Base-by-base conservation (phyloP, 164 flowering plant species). In the Aristolochia contorta region DNA sequence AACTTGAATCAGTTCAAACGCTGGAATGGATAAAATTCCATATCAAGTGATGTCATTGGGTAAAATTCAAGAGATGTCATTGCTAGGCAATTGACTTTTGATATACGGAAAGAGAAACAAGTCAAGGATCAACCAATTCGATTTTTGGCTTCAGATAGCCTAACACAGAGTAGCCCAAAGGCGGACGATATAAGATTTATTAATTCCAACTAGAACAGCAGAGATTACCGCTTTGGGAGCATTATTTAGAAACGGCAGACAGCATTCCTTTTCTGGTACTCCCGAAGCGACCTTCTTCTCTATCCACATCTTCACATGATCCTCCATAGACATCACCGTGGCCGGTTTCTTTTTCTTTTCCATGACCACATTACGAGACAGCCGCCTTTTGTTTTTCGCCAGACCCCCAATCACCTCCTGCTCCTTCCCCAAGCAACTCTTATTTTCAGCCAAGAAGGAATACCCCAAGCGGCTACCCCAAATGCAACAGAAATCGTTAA, bases 161-260 rank as follows among this genome's bases (percentile, higher is more conserved):
- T 23, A 43, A 33, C 43, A 46, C 16, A 23, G 27, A 1, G 27
- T 55, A 12, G 18, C 19, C 22, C 21, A 54, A 60, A 19, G 21
- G 6, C 9, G 16, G 60, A 27, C 21, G 54, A n/a, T 8, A 5
- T 32, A 47, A 45, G 6, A 0, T 21, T 20, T 1, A 33, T 24
- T 22, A 4, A 4, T 6, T 20, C 30, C 22, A 15, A 16, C 41
- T 46, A 25, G 22, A 43, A 19, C 0, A 13, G 25, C n/a, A 46
- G 49, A 16, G 55, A 20, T 51, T 23, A 76, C 79, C 74, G 59
- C 33, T 63, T 54, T 73, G 0, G 77, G 74, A 37, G 72, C 77
- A 15, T 65, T 56, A 10, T 54, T 60, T 22, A 74, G 74, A 32
- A 77, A 77, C 1, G 76, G 80, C 37, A 77, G 67, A 19, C 14